Evolutionary conservation across 1,139 yeast genomes (phyloP).

Genomic region (Tardiomyces digboiensis): DNA sequence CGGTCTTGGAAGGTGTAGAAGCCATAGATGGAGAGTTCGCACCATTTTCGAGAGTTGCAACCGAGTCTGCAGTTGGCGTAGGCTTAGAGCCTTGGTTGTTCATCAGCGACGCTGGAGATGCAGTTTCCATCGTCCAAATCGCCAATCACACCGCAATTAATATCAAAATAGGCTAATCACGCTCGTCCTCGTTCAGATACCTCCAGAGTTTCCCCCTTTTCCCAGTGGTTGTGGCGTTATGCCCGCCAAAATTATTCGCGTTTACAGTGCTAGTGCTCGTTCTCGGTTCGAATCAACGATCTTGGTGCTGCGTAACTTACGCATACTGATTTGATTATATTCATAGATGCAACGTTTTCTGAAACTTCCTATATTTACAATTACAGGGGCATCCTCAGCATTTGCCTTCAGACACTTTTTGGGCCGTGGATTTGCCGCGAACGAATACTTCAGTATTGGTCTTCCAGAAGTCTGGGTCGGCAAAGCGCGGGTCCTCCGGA

Average conservation of each 20-base stretch:
- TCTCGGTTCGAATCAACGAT: background rate
- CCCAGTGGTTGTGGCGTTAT: background rate
- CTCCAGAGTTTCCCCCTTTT: background rate
- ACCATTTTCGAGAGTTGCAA: background rate
- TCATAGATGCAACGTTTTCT: too few species aligned
- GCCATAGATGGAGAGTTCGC: background rate
- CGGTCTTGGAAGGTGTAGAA: background rate
- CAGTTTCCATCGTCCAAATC: background rate
- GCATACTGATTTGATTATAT: too few species aligned
- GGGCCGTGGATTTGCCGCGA: background rate
- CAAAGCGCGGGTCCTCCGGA: conserved; percentile 40
- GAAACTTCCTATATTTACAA: too few species aligned
- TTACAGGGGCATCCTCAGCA: too few species aligned
- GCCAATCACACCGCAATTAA: background rate
- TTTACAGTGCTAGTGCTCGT: background rate
- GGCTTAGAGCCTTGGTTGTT: background rate
- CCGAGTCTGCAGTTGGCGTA: background rate
- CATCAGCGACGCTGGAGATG: background rate
- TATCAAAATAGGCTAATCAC: background rate
- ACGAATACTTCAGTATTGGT: conserved; percentile 1
- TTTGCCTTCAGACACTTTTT: background rate
- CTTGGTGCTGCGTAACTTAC: too few species aligned
- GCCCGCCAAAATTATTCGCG: background rate
- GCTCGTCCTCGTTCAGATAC: background rate
- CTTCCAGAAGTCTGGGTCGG: conserved; percentile 64